A percentile compares a stretch with the other conserved stretches of the same genome.
These are phyloP conservation scores for Grosmannia clavigera DNA, from an alignment of 2,329 filamentous ascomycete genomes.

Conservation along the genomic window DNA sequence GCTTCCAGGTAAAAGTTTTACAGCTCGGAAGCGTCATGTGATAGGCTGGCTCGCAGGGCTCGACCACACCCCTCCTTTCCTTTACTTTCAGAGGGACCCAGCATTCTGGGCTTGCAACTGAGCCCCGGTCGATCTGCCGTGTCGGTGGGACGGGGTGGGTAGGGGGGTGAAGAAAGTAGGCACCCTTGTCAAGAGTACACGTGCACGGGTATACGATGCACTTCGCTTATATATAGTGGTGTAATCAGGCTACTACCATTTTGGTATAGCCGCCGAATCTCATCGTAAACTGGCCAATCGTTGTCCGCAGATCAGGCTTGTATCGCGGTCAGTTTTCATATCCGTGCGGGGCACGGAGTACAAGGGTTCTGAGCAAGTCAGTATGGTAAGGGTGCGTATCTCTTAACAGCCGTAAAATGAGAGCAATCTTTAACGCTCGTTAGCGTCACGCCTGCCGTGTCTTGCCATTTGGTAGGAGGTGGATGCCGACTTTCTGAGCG, in stretches of 20 bases:
- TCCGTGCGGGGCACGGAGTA: background rate
- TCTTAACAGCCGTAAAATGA: too few species aligned
- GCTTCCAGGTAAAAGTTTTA: background rate
- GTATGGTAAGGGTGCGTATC: too few species aligned
- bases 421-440: constrained; percentile 6
- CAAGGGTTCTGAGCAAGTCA: background rate
- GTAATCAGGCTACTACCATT: background rate
- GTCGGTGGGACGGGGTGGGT: constrained; percentile 6
- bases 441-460: constrained; percentile 1
- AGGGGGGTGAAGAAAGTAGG: background rate
- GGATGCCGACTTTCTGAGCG: background rate
- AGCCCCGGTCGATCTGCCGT: constrained; percentile 14
- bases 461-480: background rate
- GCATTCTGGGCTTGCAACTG: constrained; percentile 9
- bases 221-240: background rate
- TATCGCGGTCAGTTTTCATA: too few species aligned
- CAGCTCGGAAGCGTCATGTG: background rate
- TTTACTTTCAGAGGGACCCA: background rate
- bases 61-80: background rate
- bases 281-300: background rate
- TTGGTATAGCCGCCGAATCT: background rate
- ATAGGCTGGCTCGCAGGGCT: background rate
- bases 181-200: background rate
- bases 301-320: background rate
- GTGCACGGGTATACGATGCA: background rate